Conservation (phyloP, 148 eudicot species). For the Rheum nobile region DNA sequence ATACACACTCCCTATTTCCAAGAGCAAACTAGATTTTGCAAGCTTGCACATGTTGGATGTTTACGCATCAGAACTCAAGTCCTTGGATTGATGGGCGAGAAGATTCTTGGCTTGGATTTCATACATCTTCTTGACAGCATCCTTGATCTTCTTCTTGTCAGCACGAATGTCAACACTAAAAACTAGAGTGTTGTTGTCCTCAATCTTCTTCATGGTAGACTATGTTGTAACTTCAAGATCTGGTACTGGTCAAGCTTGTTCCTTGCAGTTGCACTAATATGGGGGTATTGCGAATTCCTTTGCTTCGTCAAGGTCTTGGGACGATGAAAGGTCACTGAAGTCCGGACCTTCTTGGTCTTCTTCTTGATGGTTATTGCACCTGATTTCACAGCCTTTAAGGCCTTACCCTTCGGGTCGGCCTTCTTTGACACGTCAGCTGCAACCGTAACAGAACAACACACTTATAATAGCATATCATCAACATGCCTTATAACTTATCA, state of each 20-base stretch:
- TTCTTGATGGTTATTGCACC: too few relatives aligned
- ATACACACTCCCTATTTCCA: too few relatives aligned
- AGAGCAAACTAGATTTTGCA: too few relatives aligned
- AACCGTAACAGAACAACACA: background rate
- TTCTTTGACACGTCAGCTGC: conserved; percentile 22
- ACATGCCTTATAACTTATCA: background rate
- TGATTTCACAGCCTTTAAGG: conserved; percentile 74
- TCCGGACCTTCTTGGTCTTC: conserved; percentile 76
- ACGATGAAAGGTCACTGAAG: conserved; percentile 68
- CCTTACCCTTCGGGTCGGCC: conserved; percentile 54
- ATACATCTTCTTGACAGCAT: conserved; percentile 74
- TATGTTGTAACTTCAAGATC: too few relatives aligned
- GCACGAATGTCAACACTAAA: too few relatives aligned
- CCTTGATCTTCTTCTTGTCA: conserved; percentile 85
- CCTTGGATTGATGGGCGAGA: too few relatives aligned
- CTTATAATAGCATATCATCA: background rate
- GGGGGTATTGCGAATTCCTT: conserved; percentile 70
- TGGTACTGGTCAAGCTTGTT: too few relatives aligned
- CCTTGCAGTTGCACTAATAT: too few relatives aligned
- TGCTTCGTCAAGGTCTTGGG: conserved; percentile 67
- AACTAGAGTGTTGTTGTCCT: too few relatives aligned
- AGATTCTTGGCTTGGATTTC: conserved; percentile 83
- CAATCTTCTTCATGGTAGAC: too few relatives aligned
- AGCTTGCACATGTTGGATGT: too few relatives aligned
- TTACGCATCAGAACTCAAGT: too few relatives aligned